These are phyloP conservation scores for Rhodosporidiobolus odoratus DNA, from an alignment of 768 basidiomycete genomes.

Conservation along the genomic window DNA sequence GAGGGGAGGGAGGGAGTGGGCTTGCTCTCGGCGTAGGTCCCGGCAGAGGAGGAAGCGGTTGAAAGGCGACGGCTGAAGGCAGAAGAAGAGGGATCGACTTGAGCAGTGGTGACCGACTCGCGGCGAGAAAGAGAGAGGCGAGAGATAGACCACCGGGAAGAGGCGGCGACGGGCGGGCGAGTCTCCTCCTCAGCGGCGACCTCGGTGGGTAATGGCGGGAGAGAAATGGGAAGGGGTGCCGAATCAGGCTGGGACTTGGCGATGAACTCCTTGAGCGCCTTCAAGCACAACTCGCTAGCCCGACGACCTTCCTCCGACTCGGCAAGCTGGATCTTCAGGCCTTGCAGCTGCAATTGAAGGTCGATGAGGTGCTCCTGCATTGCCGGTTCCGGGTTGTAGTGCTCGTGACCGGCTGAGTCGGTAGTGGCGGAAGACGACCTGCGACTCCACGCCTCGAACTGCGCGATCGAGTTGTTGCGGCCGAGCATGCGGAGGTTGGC, in stretches of 20 bases:
- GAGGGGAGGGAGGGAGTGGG: slow-evolving; percentile 19
- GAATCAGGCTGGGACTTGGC: slow-evolving; percentile 38
- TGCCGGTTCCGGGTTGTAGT: slow-evolving; percentile 2
- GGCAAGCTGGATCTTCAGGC: slow-evolving; percentile 60
- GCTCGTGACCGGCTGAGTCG: slow-evolving; percentile 1
- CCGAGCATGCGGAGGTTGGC: slow-evolving; percentile 22
- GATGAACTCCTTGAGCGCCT: slow-evolving; percentile 66
- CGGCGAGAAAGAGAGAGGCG: slow-evolving; percentile 25
- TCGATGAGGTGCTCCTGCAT: slow-evolving; percentile 46
- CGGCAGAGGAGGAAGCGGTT: slow-evolving; percentile 8
- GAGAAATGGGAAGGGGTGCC: slow-evolving; percentile 40
- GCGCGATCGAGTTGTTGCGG: slow-evolving; percentile 26
- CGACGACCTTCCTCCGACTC: slow-evolving; percentile 78
- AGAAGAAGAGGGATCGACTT: not conserved
- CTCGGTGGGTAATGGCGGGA: slow-evolving; percentile 49
- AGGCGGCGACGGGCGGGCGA: not conserved
- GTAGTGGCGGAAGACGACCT: slow-evolving; percentile 23
- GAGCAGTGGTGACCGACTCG: slow-evolving; percentile 2
- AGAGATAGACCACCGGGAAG: slow-evolving; percentile 29
- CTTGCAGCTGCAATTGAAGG: slow-evolving; percentile 60
- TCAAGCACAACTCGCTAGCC: slow-evolving; percentile 79
- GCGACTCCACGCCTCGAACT: slow-evolving; percentile 29
- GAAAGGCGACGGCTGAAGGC: not conserved
- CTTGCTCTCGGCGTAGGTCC: not conserved
- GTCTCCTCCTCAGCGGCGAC: slow-evolving; percentile 36